Evolutionary conservation across 805 yeast genomes (phyloP), one percentile per base, ranked within the genome.

Genomic region (Debaryomyces prosopidis): DNA sequence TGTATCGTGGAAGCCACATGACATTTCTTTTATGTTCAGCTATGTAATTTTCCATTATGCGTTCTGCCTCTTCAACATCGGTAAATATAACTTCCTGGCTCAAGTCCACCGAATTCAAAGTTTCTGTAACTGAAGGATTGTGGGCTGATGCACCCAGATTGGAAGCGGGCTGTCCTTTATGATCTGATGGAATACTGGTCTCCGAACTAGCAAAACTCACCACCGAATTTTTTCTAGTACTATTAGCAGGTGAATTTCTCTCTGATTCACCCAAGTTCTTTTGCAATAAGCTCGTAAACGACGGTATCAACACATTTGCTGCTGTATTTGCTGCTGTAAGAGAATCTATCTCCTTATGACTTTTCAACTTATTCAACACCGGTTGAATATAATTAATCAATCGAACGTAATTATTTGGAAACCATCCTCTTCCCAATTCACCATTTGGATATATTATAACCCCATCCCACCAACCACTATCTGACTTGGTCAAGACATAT

Each of bases 391-490:
- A 72, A 53, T 71, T 69, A 15, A 72, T 73, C 1, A 76, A 60
- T 39, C 77, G 73, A 20, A 82, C 81, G 62, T 77, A 84, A 46
- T 77, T 79, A 40, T 77, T 77, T 14, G 96, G 96, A 68, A 89
- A 87, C 96, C 96, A 89, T 54, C 96, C 96, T 58, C 95, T 74
- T 33, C 60, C 56, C 5, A 76, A 62, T 4, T 70, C 76, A 5
- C 77, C 77, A 49, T 47, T 55, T 44, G 46, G 55, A 40, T 31
- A 70, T 52, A 62, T 42, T 5, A 64, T 41, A 14, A 85, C 73
- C 9, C 96, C 96, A 62, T 89, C 96, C 94, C 95, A 88, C 96
- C 96, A 89, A 2, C 89, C 87, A 2, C 81, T 62, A 33, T 76
- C 79, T 12, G 80, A 71, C 48, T 85, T 85, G 12, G 75, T 60